Evolutionary conservation across 2,329 filamentous ascomycete species (phyloP).

Genomic region (Penicillium concentricum): DNA sequence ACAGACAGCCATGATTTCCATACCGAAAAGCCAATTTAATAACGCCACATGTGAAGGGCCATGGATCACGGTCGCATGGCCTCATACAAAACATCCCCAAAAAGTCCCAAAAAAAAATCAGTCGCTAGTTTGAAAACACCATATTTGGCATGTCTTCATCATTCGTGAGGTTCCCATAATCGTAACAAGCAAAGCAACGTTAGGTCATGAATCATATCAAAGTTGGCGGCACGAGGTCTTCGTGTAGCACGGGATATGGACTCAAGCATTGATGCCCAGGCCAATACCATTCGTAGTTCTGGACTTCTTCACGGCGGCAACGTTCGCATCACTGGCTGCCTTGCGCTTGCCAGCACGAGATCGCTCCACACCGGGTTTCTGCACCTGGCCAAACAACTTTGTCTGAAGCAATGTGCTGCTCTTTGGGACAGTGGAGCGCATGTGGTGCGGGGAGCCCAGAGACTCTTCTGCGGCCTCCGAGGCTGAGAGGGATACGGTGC

Average conservation of each 20-base stretch:
- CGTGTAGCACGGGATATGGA: conserved; percentile 14
- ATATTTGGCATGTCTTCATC: conserved; percentile 19
- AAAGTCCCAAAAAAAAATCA: conserved; percentile 5
- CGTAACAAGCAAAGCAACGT: conserved; percentile 21
- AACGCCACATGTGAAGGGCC: conserved; percentile 7
- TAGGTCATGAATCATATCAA: conserved; percentile 29
- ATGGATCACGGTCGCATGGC: conserved; percentile 4
- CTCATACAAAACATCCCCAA: conserved; percentile 1
- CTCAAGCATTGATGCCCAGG: conserved; percentile 53
- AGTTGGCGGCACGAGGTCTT: not conserved
- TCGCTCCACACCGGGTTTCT: conserved; percentile 52
- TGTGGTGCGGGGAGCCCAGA: conserved; percentile 8
- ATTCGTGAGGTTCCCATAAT: conserved; percentile 19
- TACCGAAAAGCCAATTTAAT: not conserved
- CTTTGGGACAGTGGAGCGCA: conserved; percentile 38
- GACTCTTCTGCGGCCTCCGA: conserved; percentile 56
- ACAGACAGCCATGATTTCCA: conserved; percentile 1
- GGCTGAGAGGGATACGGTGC: conserved; percentile 73
- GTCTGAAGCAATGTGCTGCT: conserved; percentile 55
- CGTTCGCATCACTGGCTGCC: conserved; percentile 37
- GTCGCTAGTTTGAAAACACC: conserved; percentile 9
- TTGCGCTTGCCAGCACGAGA: conserved; percentile 38
- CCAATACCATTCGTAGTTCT: conserved; percentile 53
- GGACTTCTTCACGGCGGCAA: conserved; percentile 49
- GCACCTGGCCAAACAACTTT: conserved; percentile 62